Evolutionary conservation across 345 rosid genomes (phyloP), one percentile per base, ranked within the genome.

Genomic region (Zanthoxylum bungeanum): DNA sequence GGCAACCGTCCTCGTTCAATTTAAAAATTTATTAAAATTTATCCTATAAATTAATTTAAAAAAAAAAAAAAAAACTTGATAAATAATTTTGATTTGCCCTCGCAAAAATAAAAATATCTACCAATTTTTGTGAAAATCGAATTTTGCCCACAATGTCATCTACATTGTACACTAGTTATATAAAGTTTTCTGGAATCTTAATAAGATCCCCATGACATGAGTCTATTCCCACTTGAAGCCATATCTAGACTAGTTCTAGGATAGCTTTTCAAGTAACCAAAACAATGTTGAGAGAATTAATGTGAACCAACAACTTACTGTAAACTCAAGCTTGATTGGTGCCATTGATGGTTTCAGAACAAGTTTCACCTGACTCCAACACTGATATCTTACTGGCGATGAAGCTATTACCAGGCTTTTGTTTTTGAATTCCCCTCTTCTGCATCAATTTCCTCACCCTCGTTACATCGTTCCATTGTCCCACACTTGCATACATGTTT

Each of bases 391-490:
- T 21, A 21, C 47, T 37, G 17, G 36, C 66, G 7, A 75, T 36
- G 30, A 52, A 67, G 75, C 82, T 75, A 57, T 73, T 77, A 30
- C 85, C 85, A 7, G 90, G 85, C 51, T 74, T 58, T 34, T 77
- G 78, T 57, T 79, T 86, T 24, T 70, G 55, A 42, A 81, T 70
- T 11, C 73, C 63, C 56, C 60, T 66, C 4, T 67, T 52, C 21
- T 19, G 73, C 86, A 76, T 84, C 63, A 71, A 51, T 28, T 72
- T 79, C 58, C 88, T 70, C 47, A 71, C 78, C 22, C 44, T 36
- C 65, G 27, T 36, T 19, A 40, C 81, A 71, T 76, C 77, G 27
- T 79, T 28, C 87, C 87, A 79, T 44, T 46, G 57, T 21, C 85
- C 80, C 11, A 27, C 66, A 9, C 85, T 58, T 0, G 87, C 83